Conservation (phyloP, 176 grass and related monocot species). For the Triticum aestivum region DNA sequence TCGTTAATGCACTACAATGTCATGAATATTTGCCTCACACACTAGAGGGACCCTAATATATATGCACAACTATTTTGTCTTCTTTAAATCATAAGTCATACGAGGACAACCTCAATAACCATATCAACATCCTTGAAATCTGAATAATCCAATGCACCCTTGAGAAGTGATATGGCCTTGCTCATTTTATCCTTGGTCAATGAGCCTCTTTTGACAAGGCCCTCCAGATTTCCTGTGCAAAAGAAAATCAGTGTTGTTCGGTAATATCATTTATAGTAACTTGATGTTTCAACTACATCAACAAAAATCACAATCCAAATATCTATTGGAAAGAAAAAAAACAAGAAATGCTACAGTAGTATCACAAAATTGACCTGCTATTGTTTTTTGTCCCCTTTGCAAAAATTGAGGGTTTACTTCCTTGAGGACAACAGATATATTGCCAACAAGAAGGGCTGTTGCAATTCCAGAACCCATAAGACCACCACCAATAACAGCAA, state of each 20-base stretch:
- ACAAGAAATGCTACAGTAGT: neutral
- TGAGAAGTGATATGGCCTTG: constrained; percentile 83
- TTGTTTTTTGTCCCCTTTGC: constrained; percentile 83
- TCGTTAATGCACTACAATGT: neutral
- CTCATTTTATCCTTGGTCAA: constrained; percentile 88
- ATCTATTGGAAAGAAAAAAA: neutral
- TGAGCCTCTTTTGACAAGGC: constrained; percentile 87
- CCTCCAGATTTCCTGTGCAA: constrained; percentile 78
- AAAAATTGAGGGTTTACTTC: constrained; percentile 88
- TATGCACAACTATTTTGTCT: neutral
- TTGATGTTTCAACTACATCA: neutral
- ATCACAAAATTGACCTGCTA: constrained; percentile 63
- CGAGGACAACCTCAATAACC: constrained; percentile 80
- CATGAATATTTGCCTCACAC: neutral
- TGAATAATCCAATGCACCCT: constrained; percentile 80
- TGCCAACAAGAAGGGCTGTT: constrained; percentile 84
- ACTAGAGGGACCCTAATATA: constrained; percentile 1
- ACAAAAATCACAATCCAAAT: neutral
- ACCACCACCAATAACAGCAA: constrained; percentile 97
- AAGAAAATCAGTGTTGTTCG: neutral
- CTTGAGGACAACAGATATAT: constrained; percentile 87
- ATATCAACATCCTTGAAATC: constrained; percentile 97
- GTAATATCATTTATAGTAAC: neutral
- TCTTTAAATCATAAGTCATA: neutral
- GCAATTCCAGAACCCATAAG: constrained; percentile 99